phyloP scores from a whole-genome alignment of 2,329 filamentous ascomycete genomes.

The Phyllosticta paracitricarpa region DNA sequence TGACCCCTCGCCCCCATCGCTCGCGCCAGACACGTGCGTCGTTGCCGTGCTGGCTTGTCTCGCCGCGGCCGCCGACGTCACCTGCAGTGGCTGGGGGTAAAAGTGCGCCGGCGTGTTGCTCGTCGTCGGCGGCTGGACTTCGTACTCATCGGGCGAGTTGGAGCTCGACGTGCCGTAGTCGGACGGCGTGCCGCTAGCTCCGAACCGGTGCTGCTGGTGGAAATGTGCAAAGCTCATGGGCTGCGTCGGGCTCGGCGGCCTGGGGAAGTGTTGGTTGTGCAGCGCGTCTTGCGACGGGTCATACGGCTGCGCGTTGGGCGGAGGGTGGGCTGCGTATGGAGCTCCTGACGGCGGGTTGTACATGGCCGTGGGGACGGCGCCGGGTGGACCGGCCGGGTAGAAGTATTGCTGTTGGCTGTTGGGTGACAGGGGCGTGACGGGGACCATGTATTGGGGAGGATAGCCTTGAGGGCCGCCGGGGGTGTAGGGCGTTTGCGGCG shows the following conservation, averaged over 20 bases:
- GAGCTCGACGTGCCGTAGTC: conserved; percentile 8
- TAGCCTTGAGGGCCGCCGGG: not conserved
- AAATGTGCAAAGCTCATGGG: conserved; percentile 14
- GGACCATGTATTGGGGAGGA: conserved; percentile 1
- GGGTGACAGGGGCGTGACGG: not conserved
- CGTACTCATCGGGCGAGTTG: not conserved
- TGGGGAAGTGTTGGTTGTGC: conserved; percentile 13
- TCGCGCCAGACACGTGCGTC: not conserved
- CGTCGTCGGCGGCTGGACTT: conserved; percentile 13
- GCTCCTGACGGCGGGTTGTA: conserved; percentile 8
- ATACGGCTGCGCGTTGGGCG: conserved; percentile 15
- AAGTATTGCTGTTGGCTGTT: conserved; percentile 10
- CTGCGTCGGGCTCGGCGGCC: conserved; percentile 9
- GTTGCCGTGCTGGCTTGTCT: not conserved
- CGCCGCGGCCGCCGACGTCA: not conserved
- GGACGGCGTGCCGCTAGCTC: conserved; percentile 4
- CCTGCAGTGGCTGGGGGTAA: conserved; percentile 21
- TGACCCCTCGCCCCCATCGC: not conserved
- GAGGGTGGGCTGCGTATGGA: conserved; percentile 12
- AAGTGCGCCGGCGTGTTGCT: conserved; percentile 25
- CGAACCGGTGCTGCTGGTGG: conserved; percentile 11
- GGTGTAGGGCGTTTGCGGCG: conserved; percentile 4
- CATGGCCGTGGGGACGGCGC: conserved; percentile 13
- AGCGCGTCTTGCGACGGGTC: conserved; percentile 16
- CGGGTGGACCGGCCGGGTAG: conserved; percentile 2